Evolutionary conservation across 257 asterid species (phyloP).

Genomic region (Cynanchum wilfordii): DNA sequence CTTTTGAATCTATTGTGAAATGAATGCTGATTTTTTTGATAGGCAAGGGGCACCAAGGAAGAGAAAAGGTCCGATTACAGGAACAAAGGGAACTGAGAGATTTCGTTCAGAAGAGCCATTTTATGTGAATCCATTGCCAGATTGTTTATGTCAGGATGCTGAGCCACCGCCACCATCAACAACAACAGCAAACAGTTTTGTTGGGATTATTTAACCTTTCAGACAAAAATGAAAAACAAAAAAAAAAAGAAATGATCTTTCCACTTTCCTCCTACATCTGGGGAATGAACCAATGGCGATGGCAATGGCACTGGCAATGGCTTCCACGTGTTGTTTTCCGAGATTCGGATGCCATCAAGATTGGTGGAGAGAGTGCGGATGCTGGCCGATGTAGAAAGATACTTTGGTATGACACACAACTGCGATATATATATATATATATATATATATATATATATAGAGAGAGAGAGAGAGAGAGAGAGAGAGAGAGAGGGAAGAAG

Average conservation of each 20-base stretch:
- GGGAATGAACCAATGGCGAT: neutral
- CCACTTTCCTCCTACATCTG: neutral
- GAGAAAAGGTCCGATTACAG: conserved; percentile 86
- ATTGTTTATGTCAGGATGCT: conserved; percentile 69
- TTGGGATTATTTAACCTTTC: conserved; percentile 24
- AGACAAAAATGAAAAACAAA: neutral
- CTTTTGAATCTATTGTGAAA: no score
- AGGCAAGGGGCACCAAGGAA: conserved; percentile 97
- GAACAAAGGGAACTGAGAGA: conserved; percentile 84
- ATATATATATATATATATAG: no score
- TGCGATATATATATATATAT: neutral
- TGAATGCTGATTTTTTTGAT: conserved; percentile 41
- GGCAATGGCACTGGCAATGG: no score
- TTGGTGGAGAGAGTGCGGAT: neutral
- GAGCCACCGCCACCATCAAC: neutral
- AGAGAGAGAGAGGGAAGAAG: no score
- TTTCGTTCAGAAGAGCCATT: conserved; percentile 91
- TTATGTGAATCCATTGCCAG: conserved; percentile 88
- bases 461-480: no score
- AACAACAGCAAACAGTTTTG: conserved; percentile 23
- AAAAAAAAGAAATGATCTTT: no score
- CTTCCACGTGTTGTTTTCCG: no score
- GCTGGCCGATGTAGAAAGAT: conserved; percentile 8
- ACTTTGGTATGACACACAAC: neutral
- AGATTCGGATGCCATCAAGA: neutral